Evolutionary conservation across 2,329 filamentous ascomycete genomes (phyloP).

Genomic region (Scedosporium aurantiacum): DNA sequence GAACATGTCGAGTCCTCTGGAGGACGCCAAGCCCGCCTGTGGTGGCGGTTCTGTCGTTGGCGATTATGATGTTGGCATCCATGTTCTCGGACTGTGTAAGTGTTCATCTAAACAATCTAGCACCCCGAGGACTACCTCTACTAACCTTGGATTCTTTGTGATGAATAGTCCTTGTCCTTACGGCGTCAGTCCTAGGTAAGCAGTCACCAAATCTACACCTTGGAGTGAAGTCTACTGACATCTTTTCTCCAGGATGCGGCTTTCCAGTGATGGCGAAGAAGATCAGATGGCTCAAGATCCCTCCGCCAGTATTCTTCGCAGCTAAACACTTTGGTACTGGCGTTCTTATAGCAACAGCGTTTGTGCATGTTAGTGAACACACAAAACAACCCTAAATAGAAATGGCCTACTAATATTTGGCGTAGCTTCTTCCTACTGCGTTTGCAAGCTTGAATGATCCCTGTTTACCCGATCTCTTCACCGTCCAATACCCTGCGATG

Average conservation of each 20-base stretch:
- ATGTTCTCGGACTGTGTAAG: constrained; percentile 31
- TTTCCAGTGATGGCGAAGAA: constrained; percentile 44
- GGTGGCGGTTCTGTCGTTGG: constrained; percentile 23
- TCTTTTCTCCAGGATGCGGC: constrained; percentile 26
- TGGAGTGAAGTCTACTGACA: constrained; percentile 9
- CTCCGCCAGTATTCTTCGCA: constrained; percentile 45
- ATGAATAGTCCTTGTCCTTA: constrained; percentile 26
- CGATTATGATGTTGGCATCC: constrained; percentile 31
- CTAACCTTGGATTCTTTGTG: constrained; percentile 7
- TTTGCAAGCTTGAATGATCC: constrained; percentile 41
- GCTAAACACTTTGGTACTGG: constrained; percentile 61
- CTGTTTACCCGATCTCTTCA: constrained; percentile 49
- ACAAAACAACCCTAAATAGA: neutral
- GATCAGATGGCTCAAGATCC: constrained; percentile 46
- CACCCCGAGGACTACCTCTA: neutral
- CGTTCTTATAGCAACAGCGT: constrained; percentile 61
- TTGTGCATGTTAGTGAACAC: constrained; percentile 48
- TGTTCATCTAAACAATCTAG: constrained; percentile 4
- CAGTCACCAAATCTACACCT: neutral
- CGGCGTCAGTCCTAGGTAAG: constrained; percentile 26
- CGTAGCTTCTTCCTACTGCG: constrained; percentile 45
- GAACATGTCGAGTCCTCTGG: constrained; percentile 17
- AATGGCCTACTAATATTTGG: constrained; percentile 5
- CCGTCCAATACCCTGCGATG: constrained; percentile 47
- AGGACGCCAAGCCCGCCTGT: constrained; percentile 25